Percentiles rank a stretch among this genome's conserved stretches.
phyloP scores from a whole-genome alignment of 2,329 filamentous ascomycete genomes.

The Verticillium klebahnii region DNA sequence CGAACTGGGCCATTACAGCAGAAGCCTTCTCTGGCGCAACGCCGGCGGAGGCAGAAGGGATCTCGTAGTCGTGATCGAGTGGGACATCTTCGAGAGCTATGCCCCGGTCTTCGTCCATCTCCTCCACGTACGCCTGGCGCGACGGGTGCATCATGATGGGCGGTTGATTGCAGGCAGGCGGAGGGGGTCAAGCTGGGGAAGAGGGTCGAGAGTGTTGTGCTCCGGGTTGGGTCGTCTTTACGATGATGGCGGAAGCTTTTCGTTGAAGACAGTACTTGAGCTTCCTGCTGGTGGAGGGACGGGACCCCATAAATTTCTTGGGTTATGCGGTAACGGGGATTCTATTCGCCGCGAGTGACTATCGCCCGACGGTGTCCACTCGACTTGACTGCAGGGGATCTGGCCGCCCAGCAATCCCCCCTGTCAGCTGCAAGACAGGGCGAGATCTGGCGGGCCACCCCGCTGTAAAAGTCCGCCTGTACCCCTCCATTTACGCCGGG shows the following conservation, averaged over 20 bases:
- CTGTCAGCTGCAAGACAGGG: neutral
- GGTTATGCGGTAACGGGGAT: neutral
- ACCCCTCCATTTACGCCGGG: neutral
- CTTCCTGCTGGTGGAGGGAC: neutral
- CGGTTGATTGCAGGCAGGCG: neutral
- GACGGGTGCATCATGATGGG: slow-evolving; percentile 73
- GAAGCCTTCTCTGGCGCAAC: slow-evolving; percentile 78
- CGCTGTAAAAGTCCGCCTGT: neutral
- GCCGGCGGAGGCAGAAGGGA: slow-evolving; percentile 61
- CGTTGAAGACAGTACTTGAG: neutral
- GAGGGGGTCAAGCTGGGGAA: neutral
- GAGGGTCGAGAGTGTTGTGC: neutral
- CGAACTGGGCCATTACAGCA: slow-evolving; percentile 81
- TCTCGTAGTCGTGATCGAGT: slow-evolving; percentile 78
- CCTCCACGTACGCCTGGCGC: slow-evolving; percentile 91
- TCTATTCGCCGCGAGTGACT: neutral
- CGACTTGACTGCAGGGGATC: neutral
- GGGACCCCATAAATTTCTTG: neutral
- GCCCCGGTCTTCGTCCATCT: slow-evolving; percentile 39
- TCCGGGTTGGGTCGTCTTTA: neutral
- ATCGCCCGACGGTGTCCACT: neutral
- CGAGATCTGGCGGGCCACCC: neutral
- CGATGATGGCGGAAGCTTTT: neutral
- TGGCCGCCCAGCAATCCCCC: neutral
- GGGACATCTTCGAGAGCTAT: slow-evolving; percentile 48